Conservation (phyloP, 2,329 filamentous ascomycete species). For the Trichoderma guizhouense region DNA sequence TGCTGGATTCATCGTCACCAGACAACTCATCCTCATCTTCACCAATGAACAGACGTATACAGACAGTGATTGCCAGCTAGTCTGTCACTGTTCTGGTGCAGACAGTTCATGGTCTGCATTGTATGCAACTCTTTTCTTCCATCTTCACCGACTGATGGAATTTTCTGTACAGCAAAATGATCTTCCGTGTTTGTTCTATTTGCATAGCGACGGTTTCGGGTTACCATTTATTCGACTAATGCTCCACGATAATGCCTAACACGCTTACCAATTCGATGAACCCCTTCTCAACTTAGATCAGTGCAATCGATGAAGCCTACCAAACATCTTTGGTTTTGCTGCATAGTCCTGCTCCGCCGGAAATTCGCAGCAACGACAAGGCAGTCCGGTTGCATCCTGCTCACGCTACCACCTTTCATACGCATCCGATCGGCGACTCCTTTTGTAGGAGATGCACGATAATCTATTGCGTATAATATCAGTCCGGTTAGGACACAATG, state of each 20-base stretch:
- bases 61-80: conserved; percentile 62
- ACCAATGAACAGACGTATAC: conserved; percentile 51
- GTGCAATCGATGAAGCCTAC: neutral
- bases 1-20: conserved; percentile 47
- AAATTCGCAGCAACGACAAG: neutral
- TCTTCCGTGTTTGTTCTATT: conserved; percentile 28
- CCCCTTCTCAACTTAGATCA: neutral
- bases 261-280: conserved; percentile 1
- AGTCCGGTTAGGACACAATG: neutral
- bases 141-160: neutral
- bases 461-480: neutral
- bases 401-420: neutral
- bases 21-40: conserved; percentile 53
- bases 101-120: neutral
- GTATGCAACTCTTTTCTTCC: neutral
- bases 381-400: neutral
- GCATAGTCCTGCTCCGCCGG: neutral
- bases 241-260: conserved; percentile 10
- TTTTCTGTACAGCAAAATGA: conserved; percentile 29
- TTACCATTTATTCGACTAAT: conserved; percentile 24
- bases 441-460: neutral
- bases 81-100: neutral
- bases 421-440: neutral
- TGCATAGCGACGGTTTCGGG: conserved; percentile 38
- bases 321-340: neutral